Evolutionary conservation across 176 grass and related monocot genomes (phyloP).

Genomic region (Avena eriantha): DNA sequence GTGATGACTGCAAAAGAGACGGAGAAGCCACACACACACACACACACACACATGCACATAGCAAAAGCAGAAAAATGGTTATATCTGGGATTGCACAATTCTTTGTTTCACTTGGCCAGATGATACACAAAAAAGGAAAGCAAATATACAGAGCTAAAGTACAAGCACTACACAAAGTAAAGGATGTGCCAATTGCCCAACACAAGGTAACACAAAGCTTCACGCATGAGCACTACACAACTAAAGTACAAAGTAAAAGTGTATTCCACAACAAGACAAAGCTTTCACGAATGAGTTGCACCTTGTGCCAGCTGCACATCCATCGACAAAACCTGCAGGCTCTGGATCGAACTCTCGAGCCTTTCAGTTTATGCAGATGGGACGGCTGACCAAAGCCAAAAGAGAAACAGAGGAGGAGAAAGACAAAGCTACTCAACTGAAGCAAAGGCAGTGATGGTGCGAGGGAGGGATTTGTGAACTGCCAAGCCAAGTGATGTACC

Average conservation of each 20-base stretch:
- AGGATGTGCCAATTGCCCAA: too few species aligned
- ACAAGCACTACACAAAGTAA: too few species aligned
- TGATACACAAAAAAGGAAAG: neutral
- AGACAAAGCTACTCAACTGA: neutral
- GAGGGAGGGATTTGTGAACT: neutral
- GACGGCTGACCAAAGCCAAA: neutral
- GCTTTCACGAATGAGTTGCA: too few species aligned
- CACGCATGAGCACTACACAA: too few species aligned
- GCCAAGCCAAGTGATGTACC: neutral
- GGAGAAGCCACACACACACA: neutral
- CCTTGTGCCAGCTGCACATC: too few species aligned
- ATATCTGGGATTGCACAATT: neutral
- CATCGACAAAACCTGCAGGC: neutral
- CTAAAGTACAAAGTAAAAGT: neutral
- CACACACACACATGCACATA: neutral
- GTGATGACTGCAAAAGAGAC: neutral
- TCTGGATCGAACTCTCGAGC: neutral
- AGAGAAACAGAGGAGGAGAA: neutral
- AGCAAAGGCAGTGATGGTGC: neutral
- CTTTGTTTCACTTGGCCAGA: too few species aligned
- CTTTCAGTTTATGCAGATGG: neutral
- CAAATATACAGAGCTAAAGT: too few species aligned
- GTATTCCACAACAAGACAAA: neutral
- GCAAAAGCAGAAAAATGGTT: neutral
- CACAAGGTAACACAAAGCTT: too few species aligned